Conservation (phyloP, 2,329 filamentous ascomycete species). For the Drechmeria coniospora region DNA sequence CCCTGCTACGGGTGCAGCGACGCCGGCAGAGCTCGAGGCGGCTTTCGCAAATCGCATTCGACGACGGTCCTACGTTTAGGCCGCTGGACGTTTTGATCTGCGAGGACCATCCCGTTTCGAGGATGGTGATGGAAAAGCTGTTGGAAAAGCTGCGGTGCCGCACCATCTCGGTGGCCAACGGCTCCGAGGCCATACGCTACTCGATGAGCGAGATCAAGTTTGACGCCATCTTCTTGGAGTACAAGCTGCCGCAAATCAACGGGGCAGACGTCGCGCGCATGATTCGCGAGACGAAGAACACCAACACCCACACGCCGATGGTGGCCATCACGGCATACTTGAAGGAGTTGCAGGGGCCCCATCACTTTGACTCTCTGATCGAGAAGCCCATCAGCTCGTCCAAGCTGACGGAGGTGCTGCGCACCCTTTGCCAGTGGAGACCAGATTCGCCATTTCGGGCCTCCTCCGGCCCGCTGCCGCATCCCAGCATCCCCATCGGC, state of each 20-base stretch:
- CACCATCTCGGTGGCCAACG: slow-evolving; percentile 81
- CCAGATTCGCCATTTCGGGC: slow-evolving; percentile 41
- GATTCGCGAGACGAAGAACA: slow-evolving; percentile 92
- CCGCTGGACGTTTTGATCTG: slow-evolving; percentile 91
- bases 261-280: slow-evolving; percentile 92
- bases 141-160: slow-evolving; percentile 90
- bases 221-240: slow-evolving; percentile 97
- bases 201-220: slow-evolving; percentile 97
- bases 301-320: slow-evolving; percentile 87
- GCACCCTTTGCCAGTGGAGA: slow-evolving; percentile 86
- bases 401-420: slow-evolving; percentile 78
- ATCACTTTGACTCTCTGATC: slow-evolving; percentile 89
- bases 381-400: slow-evolving; percentile 92
- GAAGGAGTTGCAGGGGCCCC: slow-evolving; percentile 88
- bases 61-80: slow-evolving; percentile 73
- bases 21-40: slow-evolving; percentile 91
- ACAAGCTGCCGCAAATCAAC: slow-evolving; percentile 86
- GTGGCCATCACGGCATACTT: slow-evolving; percentile 94
- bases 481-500: slow-evolving; percentile 46
- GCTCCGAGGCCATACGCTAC: slow-evolving; percentile 81
- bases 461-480: slow-evolving; percentile 30
- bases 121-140: slow-evolving; percentile 97
- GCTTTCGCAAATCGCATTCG: slow-evolving; percentile 77
- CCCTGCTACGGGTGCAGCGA: slow-evolving; percentile 78
- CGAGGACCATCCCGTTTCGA: slow-evolving; percentile 91